phyloP scores from a whole-genome alignment of 768 basidiomycete species.

The Lentinus brumalis region DNA sequence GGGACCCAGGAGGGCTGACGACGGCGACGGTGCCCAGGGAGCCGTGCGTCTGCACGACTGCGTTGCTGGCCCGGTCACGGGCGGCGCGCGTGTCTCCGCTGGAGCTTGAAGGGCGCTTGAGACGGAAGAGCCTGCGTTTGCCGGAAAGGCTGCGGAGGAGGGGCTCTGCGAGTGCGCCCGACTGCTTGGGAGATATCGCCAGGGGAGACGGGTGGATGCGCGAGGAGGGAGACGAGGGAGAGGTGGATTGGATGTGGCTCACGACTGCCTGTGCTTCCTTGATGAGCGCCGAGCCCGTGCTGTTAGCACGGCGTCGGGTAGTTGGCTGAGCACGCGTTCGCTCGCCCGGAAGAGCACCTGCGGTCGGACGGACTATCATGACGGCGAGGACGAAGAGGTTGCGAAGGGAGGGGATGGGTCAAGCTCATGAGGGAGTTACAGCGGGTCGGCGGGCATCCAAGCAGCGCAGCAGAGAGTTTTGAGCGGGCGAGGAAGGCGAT shows the following conservation, averaged over 20 bases:
- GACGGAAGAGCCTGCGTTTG: slow-evolving; percentile 22
- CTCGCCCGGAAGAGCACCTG: neutral
- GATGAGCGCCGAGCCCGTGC: slow-evolving; percentile 3
- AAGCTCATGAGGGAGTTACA: slow-evolving; percentile 13
- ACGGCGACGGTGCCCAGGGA: slow-evolving; percentile 1
- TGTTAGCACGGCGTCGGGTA: slow-evolving; percentile 17
- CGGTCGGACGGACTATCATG: slow-evolving; percentile 18
- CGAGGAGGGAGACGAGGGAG: neutral
- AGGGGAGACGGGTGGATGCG: slow-evolving; percentile 1
- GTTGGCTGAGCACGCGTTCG: slow-evolving; percentile 14
- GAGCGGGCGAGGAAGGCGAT: neutral
- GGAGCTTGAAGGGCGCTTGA: slow-evolving; percentile 24
- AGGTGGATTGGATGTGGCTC: neutral
- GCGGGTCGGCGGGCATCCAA: slow-evolving; percentile 5
- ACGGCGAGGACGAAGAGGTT: neutral
- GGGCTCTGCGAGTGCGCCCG: neutral
- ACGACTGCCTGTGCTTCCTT: neutral
- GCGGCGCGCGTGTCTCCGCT: slow-evolving; percentile 5
- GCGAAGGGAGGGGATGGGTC: neutral
- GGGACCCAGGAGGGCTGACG: slow-evolving; percentile 3
- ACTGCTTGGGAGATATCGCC: slow-evolving; percentile 1
- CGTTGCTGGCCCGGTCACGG: neutral
- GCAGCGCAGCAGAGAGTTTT: neutral
- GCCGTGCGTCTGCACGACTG: neutral
- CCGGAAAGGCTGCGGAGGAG: slow-evolving; percentile 11